Conservation (phyloP, 495 filamentous ascomycete species). For the Penicillium argentinense region DNA sequence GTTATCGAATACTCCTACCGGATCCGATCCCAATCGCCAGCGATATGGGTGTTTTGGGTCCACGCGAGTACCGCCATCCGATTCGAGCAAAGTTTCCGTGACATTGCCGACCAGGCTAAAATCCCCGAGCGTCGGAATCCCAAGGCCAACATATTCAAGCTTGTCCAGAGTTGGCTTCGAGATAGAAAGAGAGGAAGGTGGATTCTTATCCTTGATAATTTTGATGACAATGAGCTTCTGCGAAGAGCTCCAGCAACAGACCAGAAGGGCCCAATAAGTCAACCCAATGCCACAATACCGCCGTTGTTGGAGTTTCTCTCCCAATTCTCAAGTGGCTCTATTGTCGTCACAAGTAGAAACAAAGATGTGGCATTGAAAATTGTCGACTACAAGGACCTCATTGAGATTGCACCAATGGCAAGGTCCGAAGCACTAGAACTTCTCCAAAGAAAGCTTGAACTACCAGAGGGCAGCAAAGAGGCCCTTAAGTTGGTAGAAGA, state of each 20-base stretch:
- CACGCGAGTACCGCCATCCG: conserved; percentile 38
- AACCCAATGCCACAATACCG: background rate
- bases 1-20: conserved; percentile 41
- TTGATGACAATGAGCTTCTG: conserved; percentile 27
- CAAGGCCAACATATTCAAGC: conserved; percentile 38
- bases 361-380: conserved; percentile 23
- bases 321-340: conserved; percentile 1
- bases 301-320: conserved; percentile 1
- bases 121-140: conserved; percentile 37
- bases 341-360: conserved; percentile 41
- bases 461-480: conserved; percentile 1
- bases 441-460: conserved; percentile 37
- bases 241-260: background rate
- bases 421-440: conserved; percentile 31
- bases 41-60: conserved; percentile 54
- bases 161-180: conserved; percentile 40
- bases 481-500: conserved; percentile 27
- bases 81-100: conserved; percentile 39
- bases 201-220: conserved; percentile 15
- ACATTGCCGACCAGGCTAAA: conserved; percentile 38
- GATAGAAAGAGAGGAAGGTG: conserved; percentile 25
- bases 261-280: conserved; percentile 14
- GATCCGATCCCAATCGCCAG: conserved; percentile 30
- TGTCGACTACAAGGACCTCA: conserved; percentile 33
- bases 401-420: conserved; percentile 38